Conservation (phyloP, 306 rosid species). For the Quillaja saponaria region DNA sequence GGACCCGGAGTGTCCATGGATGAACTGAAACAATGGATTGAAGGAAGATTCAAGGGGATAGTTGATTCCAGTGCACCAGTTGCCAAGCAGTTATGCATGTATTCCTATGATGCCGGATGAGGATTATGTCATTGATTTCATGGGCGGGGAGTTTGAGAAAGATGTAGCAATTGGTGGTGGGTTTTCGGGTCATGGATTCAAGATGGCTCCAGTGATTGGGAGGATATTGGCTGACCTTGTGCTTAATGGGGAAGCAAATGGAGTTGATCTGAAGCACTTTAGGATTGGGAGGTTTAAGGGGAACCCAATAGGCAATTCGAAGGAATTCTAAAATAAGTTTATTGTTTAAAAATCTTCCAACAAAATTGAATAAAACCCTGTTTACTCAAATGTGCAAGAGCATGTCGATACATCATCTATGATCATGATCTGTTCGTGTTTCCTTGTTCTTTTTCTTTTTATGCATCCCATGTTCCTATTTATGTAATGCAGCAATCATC, state of each 20-base stretch:
- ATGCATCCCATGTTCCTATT: too few relatives aligned
- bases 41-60: conserved; percentile 42
- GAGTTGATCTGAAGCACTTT: conserved; percentile 61
- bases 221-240: conserved; percentile 61
- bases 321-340: conserved; percentile 29
- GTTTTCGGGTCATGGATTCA: conserved; percentile 94
- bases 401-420: too few relatives aligned
- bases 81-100: conserved; percentile 71
- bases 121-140: conserved; percentile 76
- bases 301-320: conserved; percentile 47
- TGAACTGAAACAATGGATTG: conserved; percentile 58
- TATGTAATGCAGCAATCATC: too few relatives aligned
- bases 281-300: conserved; percentile 54
- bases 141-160: conserved; percentile 72
- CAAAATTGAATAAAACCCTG: too few relatives aligned
- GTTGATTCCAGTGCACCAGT: conserved; percentile 63
- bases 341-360: not conserved
- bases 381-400: too few relatives aligned
- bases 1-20: conserved; percentile 42
- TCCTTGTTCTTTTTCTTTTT: too few relatives aligned
- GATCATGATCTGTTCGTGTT: too few relatives aligned
- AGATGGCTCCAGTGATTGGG: conserved; percentile 83
- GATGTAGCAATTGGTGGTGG: conserved; percentile 83
- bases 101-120: conserved; percentile 82
- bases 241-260: conserved; percentile 48